Base-by-base conservation (phyloP, 345 rosid species). In the Populus ilicifolia region DNA sequence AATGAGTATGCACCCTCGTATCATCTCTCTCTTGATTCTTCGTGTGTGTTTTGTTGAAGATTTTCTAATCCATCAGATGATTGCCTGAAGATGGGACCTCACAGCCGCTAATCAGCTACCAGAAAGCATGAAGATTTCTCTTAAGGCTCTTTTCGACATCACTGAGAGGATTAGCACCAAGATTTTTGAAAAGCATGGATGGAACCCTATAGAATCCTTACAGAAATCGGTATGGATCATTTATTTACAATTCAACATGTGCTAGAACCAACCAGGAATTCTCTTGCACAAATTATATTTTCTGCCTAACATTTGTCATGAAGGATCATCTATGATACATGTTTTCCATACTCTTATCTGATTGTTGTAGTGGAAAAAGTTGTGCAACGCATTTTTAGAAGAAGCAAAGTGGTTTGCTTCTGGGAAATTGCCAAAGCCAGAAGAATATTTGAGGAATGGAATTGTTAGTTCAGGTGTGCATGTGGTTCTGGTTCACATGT, bases 381-480 rank as follows among this genome's bases (percentile, higher is more conserved):
- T 92, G 78, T 84, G 86, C 80, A 68, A 75, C 36, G 91, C 94
- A 61, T 90, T 88, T 73, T 75, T 89, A 70, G 85, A 83, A 0
- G 94, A 92, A 81, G 91, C 90, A 25, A 82, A 63, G 73, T 92
- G 94, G 94, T 87, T 87, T 73, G 38, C 71, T 21, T 77, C 75
- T 2, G 85, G 86, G 27, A 44, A 83, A 30, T 36, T 74, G 39
- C 90, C 89, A 8, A 67, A 41, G 0, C 73, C 85, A 0, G 73
- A 87, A 23, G 90, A 90, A 81, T 90, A 89, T 79, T 67, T 92
- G 79, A 68, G 72, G 76, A 92, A 89, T 82, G 94, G 84, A 18
- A 80, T 87, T 6, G 52, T 83, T 17, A 88, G 90, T 69, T 85
- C 90, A 29, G 93, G 93, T 0, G 88, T 86, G 10, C 89, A 81